A percentile compares a stretch with the other conserved stretches of the same genome.
phyloP scores from a whole-genome alignment of 495 filamentous ascomycete species.

The Darksidea phi region DNA sequence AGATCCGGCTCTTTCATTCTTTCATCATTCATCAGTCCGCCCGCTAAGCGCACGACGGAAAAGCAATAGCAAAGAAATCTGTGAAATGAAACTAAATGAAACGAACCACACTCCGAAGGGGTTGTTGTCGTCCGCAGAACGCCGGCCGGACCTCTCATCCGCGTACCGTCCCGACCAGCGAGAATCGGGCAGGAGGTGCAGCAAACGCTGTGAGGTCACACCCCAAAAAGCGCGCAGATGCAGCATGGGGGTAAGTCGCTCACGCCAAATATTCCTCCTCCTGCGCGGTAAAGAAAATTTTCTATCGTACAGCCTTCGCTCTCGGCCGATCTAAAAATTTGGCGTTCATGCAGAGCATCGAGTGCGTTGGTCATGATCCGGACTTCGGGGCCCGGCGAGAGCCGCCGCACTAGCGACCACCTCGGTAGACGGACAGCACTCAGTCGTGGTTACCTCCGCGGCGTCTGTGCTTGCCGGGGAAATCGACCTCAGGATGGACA shows the following conservation, averaged over 20 bases:
- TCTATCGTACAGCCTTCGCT: not conserved
- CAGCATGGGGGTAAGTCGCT: not conserved
- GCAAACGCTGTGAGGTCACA: not conserved
- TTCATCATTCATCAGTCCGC: not conserved
- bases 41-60: constrained; percentile 1
- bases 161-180: not conserved
- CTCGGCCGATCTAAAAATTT: not conserved
- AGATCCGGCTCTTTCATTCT: not conserved
- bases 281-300: not conserved
- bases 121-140: not conserved
- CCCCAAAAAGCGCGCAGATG: not conserved
- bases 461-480: constrained; percentile 60
- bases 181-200: not conserved
- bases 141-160: not conserved
- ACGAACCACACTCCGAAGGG: not conserved
- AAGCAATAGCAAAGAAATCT: not conserved
- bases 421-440: constrained; percentile 1
- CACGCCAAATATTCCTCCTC: not conserved
- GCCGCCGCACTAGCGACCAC: not conserved
- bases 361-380: not conserved
- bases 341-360: not conserved
- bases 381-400: not conserved
- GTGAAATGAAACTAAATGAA: not conserved
- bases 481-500: constrained; percentile 82
- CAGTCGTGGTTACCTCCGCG: constrained; percentile 34